Conservation (phyloP, 306 rosid genomes). For the Rosa lucieae region DNA sequence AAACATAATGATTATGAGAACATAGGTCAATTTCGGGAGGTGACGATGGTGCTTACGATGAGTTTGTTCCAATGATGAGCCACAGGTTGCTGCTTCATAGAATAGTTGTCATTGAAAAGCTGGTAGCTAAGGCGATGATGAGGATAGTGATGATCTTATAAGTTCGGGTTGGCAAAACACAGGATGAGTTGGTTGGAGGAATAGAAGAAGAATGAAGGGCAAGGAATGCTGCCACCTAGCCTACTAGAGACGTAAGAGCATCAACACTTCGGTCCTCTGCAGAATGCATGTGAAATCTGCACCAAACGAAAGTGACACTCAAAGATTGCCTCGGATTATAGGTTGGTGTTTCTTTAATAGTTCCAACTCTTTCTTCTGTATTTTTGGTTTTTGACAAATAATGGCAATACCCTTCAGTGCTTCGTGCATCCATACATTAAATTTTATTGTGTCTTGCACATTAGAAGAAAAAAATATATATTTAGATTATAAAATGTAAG, state of each 20-base stretch:
- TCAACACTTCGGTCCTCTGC: neutral
- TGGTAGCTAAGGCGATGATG: neutral
- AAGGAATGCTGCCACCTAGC: conserved; percentile 9
- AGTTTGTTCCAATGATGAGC: neutral
- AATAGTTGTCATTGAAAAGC: conserved; percentile 1
- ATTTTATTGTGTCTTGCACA: too few species aligned
- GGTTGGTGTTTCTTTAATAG: neutral
- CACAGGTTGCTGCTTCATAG: neutral
- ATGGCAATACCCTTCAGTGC: neutral
- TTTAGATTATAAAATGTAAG: too few species aligned
- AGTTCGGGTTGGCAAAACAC: neutral
- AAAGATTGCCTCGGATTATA: neutral
- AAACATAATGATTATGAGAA: neutral
- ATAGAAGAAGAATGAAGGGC: conserved; percentile 5
- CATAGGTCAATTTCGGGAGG: neutral
- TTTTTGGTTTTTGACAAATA: neutral
- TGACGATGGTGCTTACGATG: neutral
- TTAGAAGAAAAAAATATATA: too few species aligned
- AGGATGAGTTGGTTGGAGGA: conserved; percentile 8
- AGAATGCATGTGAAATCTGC: conserved; percentile 11
- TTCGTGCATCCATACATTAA: too few species aligned
- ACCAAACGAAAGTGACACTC: neutral
- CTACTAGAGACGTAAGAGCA: neutral
- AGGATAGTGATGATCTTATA: neutral
- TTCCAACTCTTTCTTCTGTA: neutral